Conservation (phyloP, 2,329 filamentous ascomycete species). For the Phaeosphaeriaceae sp. region DNA sequence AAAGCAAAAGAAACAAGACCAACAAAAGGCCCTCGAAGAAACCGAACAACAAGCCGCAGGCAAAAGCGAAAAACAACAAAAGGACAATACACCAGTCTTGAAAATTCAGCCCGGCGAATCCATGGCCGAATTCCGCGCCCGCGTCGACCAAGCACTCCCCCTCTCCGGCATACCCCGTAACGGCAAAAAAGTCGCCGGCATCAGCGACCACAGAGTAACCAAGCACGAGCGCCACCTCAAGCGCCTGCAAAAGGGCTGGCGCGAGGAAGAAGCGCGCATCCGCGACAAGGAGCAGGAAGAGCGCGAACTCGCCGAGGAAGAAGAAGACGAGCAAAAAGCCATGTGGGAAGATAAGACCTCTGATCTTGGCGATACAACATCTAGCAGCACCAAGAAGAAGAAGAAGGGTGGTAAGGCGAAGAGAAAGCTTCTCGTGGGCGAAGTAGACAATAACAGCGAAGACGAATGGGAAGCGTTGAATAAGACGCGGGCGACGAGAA, state of each 20-base stretch:
- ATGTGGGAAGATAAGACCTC: slow-evolving; percentile 68
- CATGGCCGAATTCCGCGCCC: slow-evolving; percentile 78
- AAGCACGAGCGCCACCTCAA: slow-evolving; percentile 82
- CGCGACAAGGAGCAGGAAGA: slow-evolving; percentile 81
- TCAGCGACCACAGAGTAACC: slow-evolving; percentile 71
- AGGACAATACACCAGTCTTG: slow-evolving; percentile 13
- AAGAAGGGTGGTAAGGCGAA: slow-evolving; percentile 56
- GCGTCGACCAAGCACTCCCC: slow-evolving; percentile 85
- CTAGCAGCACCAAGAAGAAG: slow-evolving; percentile 55
- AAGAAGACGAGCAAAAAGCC: slow-evolving; percentile 67
- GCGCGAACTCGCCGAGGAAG: slow-evolving; percentile 68
- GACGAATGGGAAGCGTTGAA: slow-evolving; percentile 82
- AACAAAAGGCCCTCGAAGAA: slow-evolving; percentile 11
- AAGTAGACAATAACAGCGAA: slow-evolving; percentile 63
- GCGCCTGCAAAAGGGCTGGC: slow-evolving; percentile 65
- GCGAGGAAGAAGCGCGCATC: slow-evolving; percentile 59
- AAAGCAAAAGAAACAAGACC: slow-evolving; percentile 54
- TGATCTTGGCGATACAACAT: slow-evolving; percentile 63
- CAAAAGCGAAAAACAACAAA: slow-evolving; percentile 38
- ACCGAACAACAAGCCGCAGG: slow-evolving; percentile 19
- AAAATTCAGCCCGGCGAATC: slow-evolving; percentile 81
- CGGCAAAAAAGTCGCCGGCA: slow-evolving; percentile 68
- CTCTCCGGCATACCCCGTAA: slow-evolving; percentile 69
- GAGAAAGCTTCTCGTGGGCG: slow-evolving; percentile 58
- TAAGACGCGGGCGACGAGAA: slow-evolving; percentile 60